These are phyloP conservation scores for Termitomyces sp. DNA, from an alignment of 768 basidiomycete species.

Conservation along the genomic window DNA sequence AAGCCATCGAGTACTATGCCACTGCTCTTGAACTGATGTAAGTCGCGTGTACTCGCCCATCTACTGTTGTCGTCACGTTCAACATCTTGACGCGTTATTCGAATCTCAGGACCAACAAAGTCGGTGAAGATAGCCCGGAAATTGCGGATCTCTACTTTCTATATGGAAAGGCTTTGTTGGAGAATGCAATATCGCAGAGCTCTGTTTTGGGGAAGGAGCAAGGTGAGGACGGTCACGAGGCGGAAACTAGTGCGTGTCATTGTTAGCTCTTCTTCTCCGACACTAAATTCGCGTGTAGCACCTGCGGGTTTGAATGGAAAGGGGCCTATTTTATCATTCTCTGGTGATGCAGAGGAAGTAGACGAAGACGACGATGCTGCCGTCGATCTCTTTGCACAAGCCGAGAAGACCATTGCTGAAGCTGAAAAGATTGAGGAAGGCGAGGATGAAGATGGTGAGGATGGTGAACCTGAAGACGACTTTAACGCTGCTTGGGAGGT, in stretches of 20 bases:
- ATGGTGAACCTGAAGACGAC: conserved; percentile 89
- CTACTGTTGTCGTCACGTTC: conserved; percentile 3
- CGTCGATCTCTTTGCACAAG: conserved; percentile 64
- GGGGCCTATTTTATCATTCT: conserved; percentile 72
- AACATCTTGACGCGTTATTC: conserved; percentile 12
- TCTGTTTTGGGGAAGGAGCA: conserved; percentile 91
- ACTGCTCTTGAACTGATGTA: conserved; percentile 81
- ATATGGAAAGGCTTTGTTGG: conserved; percentile 91
- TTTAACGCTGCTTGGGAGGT: conserved; percentile 98
- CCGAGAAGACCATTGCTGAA: conserved; percentile 42
- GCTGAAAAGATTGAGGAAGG: conserved; percentile 44
- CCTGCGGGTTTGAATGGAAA: conserved; percentile 34
- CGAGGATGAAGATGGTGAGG: conserved; percentile 59
- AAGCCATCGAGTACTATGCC: conserved; percentile 81
- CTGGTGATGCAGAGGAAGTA: conserved; percentile 71
- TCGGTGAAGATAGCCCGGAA: conserved; percentile 79
- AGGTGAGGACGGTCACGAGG: conserved; percentile 47
- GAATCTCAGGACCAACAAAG: conserved; percentile 56
- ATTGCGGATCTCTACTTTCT: conserved; percentile 85
- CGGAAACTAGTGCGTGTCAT: conserved; percentile 31
- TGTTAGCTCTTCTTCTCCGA: conserved; percentile 10
- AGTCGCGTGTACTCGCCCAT: conserved; percentile 35
- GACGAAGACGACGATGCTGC: conserved; percentile 48
- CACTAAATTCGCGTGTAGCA: conserved; percentile 12
- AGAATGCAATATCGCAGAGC: conserved; percentile 84